phyloP scores from a whole-genome alignment of 768 basidiomycete genomes.

The Xerocomus brunneocitrinus region DNA sequence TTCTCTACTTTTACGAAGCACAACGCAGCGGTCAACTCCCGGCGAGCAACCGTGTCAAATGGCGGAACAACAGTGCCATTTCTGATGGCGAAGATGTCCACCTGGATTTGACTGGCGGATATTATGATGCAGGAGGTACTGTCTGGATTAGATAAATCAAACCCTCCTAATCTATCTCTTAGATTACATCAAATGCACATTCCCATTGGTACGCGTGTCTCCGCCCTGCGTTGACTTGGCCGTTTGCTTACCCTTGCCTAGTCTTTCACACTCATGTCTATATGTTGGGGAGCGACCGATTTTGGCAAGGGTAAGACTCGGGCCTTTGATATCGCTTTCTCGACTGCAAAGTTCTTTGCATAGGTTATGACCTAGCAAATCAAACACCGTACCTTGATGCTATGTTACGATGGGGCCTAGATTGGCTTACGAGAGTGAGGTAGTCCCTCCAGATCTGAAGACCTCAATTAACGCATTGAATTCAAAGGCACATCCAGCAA shows the following conservation, averaged over 20 bases:
- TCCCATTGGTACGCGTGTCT: slow-evolving; percentile 58
- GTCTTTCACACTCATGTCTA: slow-evolving; percentile 79
- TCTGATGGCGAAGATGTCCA: slow-evolving; percentile 72
- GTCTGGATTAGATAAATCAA: background rate
- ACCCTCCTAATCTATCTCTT: slow-evolving; percentile 2
- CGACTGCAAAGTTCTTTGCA: background rate
- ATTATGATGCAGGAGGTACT: slow-evolving; percentile 88
- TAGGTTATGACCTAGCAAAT: slow-evolving; percentile 79
- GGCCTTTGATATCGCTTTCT: background rate
- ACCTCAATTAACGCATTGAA: background rate
- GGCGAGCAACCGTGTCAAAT: slow-evolving; percentile 65
- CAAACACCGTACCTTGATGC: slow-evolving; percentile 91
- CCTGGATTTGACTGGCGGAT: slow-evolving; percentile 81
- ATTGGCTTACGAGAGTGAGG: slow-evolving; percentile 85
- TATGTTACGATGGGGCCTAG: slow-evolving; percentile 85
- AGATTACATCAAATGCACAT: slow-evolving; percentile 90
- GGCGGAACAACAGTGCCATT: slow-evolving; percentile 80
- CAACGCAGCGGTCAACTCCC: slow-evolving; percentile 80
- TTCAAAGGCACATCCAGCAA: slow-evolving; percentile 70
- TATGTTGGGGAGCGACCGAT: slow-evolving; percentile 88
- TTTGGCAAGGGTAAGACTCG: slow-evolving; percentile 61
- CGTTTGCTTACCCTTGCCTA: slow-evolving; percentile 24
- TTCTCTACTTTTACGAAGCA: slow-evolving; percentile 88
- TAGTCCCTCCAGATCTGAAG: background rate
- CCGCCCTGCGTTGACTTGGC: background rate